phyloP scores from a whole-genome alignment of 2,329 filamentous ascomycete species.

The Botrytis hyacinthi region DNA sequence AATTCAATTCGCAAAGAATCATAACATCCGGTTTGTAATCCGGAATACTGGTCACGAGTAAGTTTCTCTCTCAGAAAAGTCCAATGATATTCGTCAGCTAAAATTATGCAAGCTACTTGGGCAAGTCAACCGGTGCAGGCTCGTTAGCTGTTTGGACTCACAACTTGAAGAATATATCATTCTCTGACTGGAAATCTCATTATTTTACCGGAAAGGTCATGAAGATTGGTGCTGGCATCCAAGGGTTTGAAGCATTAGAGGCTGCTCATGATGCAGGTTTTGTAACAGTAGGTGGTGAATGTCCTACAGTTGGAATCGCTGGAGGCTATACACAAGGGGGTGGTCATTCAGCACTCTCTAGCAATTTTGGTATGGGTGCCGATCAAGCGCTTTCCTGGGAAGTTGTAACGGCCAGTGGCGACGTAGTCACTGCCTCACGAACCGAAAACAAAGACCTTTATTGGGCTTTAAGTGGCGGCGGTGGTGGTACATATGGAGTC shows the following conservation, averaged over 20 bases:
- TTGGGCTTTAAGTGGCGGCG: constrained; percentile 62
- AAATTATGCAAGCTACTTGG: constrained; percentile 43
- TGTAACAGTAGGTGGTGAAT: constrained; percentile 52
- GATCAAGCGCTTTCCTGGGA: constrained; percentile 58
- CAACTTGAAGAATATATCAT: constrained; percentile 47
- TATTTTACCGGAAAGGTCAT: constrained; percentile 52
- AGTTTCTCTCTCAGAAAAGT: neutral
- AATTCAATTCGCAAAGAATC: constrained; percentile 40
- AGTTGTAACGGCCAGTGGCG: constrained; percentile 53
- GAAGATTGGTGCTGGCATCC: constrained; percentile 54
- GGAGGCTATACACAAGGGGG: constrained; percentile 62
- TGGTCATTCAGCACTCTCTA: constrained; percentile 54
- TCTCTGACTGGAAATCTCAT: constrained; percentile 42
- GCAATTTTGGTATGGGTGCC: constrained; percentile 56
- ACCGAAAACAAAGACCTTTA: constrained; percentile 55
- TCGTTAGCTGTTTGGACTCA: constrained; percentile 57
- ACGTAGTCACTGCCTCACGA: constrained; percentile 48
- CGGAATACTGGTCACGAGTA: constrained; percentile 57
- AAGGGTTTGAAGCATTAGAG: constrained; percentile 47
- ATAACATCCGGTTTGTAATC: constrained; percentile 47
- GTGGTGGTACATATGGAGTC: constrained; percentile 57
- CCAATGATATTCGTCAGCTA: neutral
- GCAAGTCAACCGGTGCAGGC: constrained; percentile 61
- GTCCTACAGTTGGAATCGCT: constrained; percentile 55
- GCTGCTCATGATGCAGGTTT: constrained; percentile 44